Evolutionary conservation across 768 basidiomycete species (phyloP), one percentile per base, ranked within the genome.

Genomic region (Hemileccinum impolitum): DNA sequence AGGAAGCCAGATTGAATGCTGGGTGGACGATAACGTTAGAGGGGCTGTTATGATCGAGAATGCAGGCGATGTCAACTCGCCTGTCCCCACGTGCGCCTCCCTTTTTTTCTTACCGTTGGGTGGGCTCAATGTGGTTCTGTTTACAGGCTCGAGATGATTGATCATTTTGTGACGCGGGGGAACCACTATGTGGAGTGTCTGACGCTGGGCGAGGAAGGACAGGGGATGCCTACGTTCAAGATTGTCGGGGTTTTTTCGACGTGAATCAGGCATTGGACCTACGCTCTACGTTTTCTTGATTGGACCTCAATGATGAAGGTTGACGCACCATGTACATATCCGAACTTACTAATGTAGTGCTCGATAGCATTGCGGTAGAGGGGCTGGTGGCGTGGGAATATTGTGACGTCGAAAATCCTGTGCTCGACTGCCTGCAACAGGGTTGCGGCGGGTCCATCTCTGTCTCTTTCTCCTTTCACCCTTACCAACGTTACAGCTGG

Each of bases 111-210:
- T 11, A 4, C 43, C 28, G 37, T 36, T 11, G 12, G 15, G 11
- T 23, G 18, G 23, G 26, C 10, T 15, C 15, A 23, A 4, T 10
- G 1, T 19, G 39, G 31, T 39, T 41, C 46, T 40, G 10, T 43
- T 52, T 48, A 15, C 57, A 94, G 93, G 46, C 72, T 97, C 54
- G 76, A 78, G 52, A 76, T 94, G 45, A 98, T 98, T 56, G 96
- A 99, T 69, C 82, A 80, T 52, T 80, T 71, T 52, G 96, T 99
- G 26, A 65, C 83, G n/a, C 74, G 80, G 32, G 95, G 96, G 3
- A 87, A 90, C 37, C 96, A 99, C 68, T 98, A 78, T 65, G 88
- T 96, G 51, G 94, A 97, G 63, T 99, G 95, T 66, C 71, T 85
- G 65, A 69, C 96, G 37, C 59, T 87, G 59, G 95, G 95, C 3